These are phyloP conservation scores for Eucalyptus erythrocorys DNA, from an alignment of 345 rosid species.

Conservation along the genomic window DNA sequence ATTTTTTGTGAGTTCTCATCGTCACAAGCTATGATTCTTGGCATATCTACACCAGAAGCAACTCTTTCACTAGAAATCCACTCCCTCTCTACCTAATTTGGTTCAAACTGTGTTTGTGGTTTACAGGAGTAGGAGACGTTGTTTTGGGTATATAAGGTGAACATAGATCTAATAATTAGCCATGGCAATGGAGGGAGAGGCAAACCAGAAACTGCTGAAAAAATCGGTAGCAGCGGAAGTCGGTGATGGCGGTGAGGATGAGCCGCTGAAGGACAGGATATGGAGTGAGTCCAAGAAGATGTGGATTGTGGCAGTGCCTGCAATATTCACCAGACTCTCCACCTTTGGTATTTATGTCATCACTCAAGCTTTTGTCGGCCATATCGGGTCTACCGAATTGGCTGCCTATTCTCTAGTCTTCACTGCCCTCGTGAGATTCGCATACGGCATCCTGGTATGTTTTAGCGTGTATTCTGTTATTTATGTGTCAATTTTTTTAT, in stretches of 20 bases:
- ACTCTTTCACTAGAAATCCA: background rate
- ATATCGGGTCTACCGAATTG: constrained; percentile 45
- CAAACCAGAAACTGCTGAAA: constrained; percentile 9
- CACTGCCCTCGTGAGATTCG: constrained; percentile 52
- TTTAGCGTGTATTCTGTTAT: background rate
- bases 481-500: background rate
- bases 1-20: background rate
- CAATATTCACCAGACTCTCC: constrained; percentile 59
- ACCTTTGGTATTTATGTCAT: constrained; percentile 42
- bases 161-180: background rate
- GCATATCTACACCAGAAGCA: background rate
- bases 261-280: constrained; percentile 13
- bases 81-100: background rate
- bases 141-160: background rate
- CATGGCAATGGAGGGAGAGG: constrained; percentile 1
- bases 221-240: background rate
- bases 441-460: constrained; percentile 52
- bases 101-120: background rate
- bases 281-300: constrained; percentile 51
- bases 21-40: background rate
- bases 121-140: background rate
- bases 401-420: constrained; percentile 60
- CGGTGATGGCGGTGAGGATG: background rate
- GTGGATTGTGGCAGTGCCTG: constrained; percentile 72
- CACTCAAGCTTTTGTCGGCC: constrained; percentile 64